Base-by-base conservation (phyloP, 345 rosid genomes). In the Rubroshorea leprosula region DNA sequence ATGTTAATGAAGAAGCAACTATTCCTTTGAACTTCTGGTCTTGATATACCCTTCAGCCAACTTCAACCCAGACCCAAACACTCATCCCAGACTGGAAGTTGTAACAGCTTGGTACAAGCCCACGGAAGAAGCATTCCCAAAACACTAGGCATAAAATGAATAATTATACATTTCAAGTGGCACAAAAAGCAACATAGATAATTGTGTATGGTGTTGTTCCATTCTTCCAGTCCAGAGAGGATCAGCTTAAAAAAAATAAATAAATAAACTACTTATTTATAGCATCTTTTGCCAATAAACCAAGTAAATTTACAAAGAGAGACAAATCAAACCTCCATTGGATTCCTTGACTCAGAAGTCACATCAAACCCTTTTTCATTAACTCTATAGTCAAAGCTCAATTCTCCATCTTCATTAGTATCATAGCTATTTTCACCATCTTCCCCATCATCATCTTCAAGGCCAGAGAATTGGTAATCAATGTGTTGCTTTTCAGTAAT, bases 401-500 rank as follows among this genome's bases (percentile, higher is more conserved):
- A 68, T 65, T 89, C 97, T 70, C 86, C 81, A 25, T 73, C 87
- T 67, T 60, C 79, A 54, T 64, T 75, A 24, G 69, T 54, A 70
- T 80, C 72, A 57, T 59, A 68, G 24, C 23, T 67, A 71, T 74
- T 66, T 19, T 74, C 89, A 45, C 60, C 63, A 39, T 73, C 78
- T 58, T 78, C 84, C 58, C 80, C 83, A 44, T 62, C 73, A 19
- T 72, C 83, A 70, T 84, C 86, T 67, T 75, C 92, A 67, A 76
- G 82, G 60, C 77, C 83, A 57, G 71, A 73, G 64, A 90, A 80
- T 61, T 84, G 81, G 67, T 83, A 90, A 75, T 94, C 96, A 49
- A 94, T 94, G 65, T 83, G 96, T 45, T 87, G 97, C 43, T 72
- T 76, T 65, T 82, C 86, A 20, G 96, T 68, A 64, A 86, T 74